Evolutionary conservation across 2,329 filamentous ascomycete species (phyloP).

Genomic region (Colletotrichum echinochloae): DNA sequence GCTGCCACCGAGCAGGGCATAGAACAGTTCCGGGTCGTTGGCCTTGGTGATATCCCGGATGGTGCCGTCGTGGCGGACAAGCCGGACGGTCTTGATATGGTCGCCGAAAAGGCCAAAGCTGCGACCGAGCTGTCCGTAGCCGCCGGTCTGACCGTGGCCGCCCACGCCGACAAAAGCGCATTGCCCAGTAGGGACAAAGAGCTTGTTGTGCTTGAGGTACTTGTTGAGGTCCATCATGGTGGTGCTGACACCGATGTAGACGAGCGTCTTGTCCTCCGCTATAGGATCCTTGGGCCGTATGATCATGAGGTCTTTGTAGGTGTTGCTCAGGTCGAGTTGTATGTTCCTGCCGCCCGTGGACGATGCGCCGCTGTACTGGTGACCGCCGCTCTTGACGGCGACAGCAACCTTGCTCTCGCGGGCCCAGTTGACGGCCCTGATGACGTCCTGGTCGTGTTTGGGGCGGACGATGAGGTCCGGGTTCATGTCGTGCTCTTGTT

Average conservation of each 20-base stretch:
- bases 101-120: slow-evolving; percentile 67
- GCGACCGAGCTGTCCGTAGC: slow-evolving; percentile 60
- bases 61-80: slow-evolving; percentile 60
- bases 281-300: slow-evolving; percentile 47
- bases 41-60: slow-evolving; percentile 60
- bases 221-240: slow-evolving; percentile 56
- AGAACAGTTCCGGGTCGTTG: slow-evolving; percentile 68
- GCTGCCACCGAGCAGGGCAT: slow-evolving; percentile 68
- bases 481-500: slow-evolving; percentile 55
- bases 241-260: slow-evolving; percentile 56
- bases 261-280: slow-evolving; percentile 50
- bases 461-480: slow-evolving; percentile 59
- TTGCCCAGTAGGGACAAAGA: slow-evolving; percentile 61
- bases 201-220: slow-evolving; percentile 53
- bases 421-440: slow-evolving; percentile 54
- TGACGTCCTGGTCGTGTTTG: slow-evolving; percentile 56
- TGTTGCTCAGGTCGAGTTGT: slow-evolving; percentile 58
- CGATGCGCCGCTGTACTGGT: slow-evolving; percentile 63
- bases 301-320: slow-evolving; percentile 51
- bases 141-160: slow-evolving; percentile 61
- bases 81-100: slow-evolving; percentile 60
- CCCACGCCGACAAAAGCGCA: slow-evolving; percentile 59
- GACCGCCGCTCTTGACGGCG: slow-evolving; percentile 60
- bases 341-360: slow-evolving; percentile 59
- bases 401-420: slow-evolving; percentile 55